phyloP scores from a whole-genome alignment of 108 stramenopile genomes.

The Fragilaria crotonensis region DNA sequence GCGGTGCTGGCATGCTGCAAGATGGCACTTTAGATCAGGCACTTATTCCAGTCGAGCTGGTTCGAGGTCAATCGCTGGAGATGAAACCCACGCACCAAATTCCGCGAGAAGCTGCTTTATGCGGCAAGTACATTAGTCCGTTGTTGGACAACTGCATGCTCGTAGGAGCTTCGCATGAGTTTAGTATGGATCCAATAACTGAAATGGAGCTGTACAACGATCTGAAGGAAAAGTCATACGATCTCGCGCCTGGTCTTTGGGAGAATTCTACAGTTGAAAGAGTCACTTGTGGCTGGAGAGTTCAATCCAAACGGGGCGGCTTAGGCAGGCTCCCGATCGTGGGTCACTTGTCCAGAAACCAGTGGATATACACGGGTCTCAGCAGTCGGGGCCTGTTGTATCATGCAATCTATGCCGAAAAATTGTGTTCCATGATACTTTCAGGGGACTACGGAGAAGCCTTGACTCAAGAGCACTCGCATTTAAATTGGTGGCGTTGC shows the following conservation, averaged over 20 bases:
- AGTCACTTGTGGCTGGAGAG: slow-evolving; percentile 52
- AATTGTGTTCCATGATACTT: slow-evolving; percentile 41
- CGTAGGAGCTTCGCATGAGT: slow-evolving; percentile 86
- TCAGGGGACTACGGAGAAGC: slow-evolving; percentile 5
- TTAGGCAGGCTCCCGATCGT: slow-evolving; percentile 74
- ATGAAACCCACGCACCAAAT: slow-evolving; percentile 25
- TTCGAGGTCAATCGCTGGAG: slow-evolving; percentile 82
- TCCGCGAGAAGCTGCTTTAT: slow-evolving; percentile 36
- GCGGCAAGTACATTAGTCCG: slow-evolving; percentile 81
- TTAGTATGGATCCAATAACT: slow-evolving; percentile 31
- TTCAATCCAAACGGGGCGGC: slow-evolving; percentile 67
- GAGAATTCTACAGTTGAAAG: slow-evolving; percentile 39
- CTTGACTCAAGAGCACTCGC: not conserved
- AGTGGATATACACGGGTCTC: slow-evolving; percentile 75
- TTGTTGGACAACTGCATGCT: slow-evolving; percentile 35
- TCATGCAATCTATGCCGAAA: slow-evolving; percentile 64
- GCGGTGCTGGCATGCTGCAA: slow-evolving; percentile 63
- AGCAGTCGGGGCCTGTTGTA: slow-evolving; percentile 78
- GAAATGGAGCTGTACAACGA: slow-evolving; percentile 38
- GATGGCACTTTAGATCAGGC: slow-evolving; percentile 13
- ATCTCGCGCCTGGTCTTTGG: slow-evolving; percentile 56
- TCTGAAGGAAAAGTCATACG: slow-evolving; percentile 38
- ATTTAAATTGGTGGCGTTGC: slow-evolving; percentile 9
- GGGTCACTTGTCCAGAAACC: slow-evolving; percentile 38
- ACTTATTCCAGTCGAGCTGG: slow-evolving; percentile 46